phyloP scores from a whole-genome alignment of 768 basidiomycete species.

The Lentinus brumalis region DNA sequence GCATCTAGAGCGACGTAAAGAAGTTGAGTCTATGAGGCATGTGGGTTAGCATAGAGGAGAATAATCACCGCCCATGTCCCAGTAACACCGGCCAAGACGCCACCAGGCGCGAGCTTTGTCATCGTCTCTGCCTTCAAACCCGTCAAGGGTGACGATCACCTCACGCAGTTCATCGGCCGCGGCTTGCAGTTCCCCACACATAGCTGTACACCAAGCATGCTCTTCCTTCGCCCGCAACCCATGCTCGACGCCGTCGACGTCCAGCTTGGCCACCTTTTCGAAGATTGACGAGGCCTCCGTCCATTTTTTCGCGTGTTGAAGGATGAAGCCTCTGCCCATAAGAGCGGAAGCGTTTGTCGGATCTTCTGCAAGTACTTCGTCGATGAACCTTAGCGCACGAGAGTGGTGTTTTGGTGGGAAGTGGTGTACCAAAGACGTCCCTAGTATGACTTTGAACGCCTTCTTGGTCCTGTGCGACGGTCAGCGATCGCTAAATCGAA shows the following conservation, averaged over 20 bases:
- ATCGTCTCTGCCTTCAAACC: constrained; percentile 47
- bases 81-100: constrained; percentile 78
- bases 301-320: constrained; percentile 68
- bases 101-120: constrained; percentile 81
- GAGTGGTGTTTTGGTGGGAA: constrained; percentile 89
- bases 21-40: not conserved
- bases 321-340: constrained; percentile 75
- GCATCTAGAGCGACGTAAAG: constrained; percentile 37
- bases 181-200: constrained; percentile 46
- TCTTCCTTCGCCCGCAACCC: constrained; percentile 77
- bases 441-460: constrained; percentile 71
- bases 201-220: constrained; percentile 79
- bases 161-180: constrained; percentile 50
- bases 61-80: constrained; percentile 68
- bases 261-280: constrained; percentile 50
- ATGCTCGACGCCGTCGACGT: constrained; percentile 46
- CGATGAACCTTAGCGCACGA: constrained; percentile 73
- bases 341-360: constrained; percentile 66
- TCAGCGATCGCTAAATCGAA: not conserved
- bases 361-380: constrained; percentile 65
- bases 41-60: not conserved
- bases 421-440: constrained; percentile 78
- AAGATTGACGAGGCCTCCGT: constrained; percentile 65
- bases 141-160: constrained; percentile 48
- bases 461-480: constrained; percentile 53